phyloP scores from a whole-genome alignment of 148 eudicot genomes.

The Suaeda aralocaspica region DNA sequence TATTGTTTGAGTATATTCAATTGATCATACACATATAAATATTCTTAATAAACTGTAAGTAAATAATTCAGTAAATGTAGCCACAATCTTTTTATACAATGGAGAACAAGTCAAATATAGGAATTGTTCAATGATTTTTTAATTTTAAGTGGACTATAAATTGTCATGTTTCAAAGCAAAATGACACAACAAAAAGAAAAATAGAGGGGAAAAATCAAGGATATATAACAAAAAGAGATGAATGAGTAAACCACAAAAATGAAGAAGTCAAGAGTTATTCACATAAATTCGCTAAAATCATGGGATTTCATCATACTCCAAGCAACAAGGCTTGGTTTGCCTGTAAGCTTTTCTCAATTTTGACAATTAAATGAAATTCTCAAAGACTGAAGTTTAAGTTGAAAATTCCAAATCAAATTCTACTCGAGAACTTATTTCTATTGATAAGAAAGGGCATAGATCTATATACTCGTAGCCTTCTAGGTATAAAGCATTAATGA shows the following conservation, averaged over 20 bases:
- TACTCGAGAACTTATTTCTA: too few relatives aligned
- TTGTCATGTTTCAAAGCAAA: not conserved
- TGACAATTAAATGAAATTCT: too few relatives aligned
- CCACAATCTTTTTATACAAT: not conserved
- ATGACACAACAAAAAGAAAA: too few relatives aligned
- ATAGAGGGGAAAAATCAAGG: not conserved
- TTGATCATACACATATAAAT: not conserved
- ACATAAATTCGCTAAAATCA: constrained; percentile 24
- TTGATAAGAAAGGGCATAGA: too few relatives aligned
- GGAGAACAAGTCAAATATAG: too few relatives aligned
- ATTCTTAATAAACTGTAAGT: not conserved
- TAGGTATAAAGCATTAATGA: too few relatives aligned
- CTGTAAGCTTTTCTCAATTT: constrained; percentile 18
- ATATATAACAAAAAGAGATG: constrained; percentile 10
- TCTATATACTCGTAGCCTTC: too few relatives aligned
- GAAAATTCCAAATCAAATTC: too few relatives aligned
- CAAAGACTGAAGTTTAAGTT: too few relatives aligned
- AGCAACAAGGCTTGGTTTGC: constrained; percentile 22
- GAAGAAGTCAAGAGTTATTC: constrained; percentile 26
- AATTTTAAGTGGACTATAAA: constrained; percentile 10
- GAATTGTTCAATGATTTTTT: not conserved
- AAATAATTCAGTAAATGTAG: not conserved
- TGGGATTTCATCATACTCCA: constrained; percentile 27
- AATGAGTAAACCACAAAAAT: constrained; percentile 11
- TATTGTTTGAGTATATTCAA: not conserved